These are phyloP conservation scores for Viola odorata DNA, from an alignment of 345 rosid species.

Conservation along the genomic window DNA sequence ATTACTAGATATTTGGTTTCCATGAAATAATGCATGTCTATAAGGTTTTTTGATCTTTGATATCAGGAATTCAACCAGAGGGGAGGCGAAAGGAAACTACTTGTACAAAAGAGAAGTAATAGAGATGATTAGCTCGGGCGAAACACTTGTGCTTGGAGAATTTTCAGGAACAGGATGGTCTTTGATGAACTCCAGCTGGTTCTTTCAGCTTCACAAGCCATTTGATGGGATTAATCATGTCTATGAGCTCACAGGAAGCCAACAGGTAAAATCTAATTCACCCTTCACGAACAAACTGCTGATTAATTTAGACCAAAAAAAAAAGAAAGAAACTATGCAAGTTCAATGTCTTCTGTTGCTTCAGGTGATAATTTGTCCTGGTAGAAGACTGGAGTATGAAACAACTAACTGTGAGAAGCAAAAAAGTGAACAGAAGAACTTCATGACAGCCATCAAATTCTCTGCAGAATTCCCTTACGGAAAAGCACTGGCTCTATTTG, in stretches of 20 bases:
- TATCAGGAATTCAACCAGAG: background rate
- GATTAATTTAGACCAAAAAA: no score
- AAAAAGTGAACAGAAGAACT: background rate
- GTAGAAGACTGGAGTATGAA: conserved; percentile 16
- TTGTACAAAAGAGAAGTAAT: conserved; percentile 13
- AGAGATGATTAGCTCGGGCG: conserved; percentile 4
- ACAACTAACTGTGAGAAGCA: conserved; percentile 2
- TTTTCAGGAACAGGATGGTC: conserved; percentile 19
- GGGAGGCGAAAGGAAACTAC: conserved; percentile 3
- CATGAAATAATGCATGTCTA: no score
- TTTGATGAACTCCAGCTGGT: conserved; percentile 14
- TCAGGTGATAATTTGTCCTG: conserved; percentile 21
- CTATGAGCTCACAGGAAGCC: conserved; percentile 17
- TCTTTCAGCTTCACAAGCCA: conserved; percentile 6
- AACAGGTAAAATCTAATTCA: conserved; percentile 2
- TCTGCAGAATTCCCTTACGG: conserved; percentile 19
- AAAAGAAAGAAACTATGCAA: background rate
- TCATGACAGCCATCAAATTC: conserved; percentile 17
- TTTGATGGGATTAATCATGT: background rate
- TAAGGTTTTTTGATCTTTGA: background rate
- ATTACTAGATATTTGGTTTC: no score
- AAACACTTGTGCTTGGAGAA: conserved; percentile 19
- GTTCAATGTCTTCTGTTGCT: background rate
- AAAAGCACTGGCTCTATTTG: conserved; percentile 17
- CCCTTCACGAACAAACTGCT: background rate